These are phyloP conservation scores for Phytophthora megakarya DNA, from an alignment of 352 stramenopile species.

Conservation along the genomic window DNA sequence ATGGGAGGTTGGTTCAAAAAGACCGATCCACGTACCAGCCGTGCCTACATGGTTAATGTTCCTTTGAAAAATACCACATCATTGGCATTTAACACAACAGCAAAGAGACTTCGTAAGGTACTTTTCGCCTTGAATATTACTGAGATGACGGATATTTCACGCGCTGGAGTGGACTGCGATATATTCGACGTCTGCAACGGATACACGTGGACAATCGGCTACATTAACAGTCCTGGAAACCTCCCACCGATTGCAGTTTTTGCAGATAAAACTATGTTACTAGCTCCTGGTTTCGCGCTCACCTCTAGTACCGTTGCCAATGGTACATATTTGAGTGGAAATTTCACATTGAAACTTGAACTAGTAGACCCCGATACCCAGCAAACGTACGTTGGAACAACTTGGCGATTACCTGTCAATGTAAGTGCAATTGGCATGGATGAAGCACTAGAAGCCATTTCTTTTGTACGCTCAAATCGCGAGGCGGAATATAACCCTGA, in stretches of 20 bases:
- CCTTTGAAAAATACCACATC: conserved; percentile 47
- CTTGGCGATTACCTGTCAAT: conserved; percentile 75
- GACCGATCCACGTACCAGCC: conserved; percentile 39
- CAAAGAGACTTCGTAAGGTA: conserved; percentile 32
- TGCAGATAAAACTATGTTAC: conserved; percentile 37
- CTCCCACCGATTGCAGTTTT: conserved; percentile 62
- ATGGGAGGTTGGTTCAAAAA: conserved; percentile 71
- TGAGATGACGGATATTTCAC: conserved; percentile 41
- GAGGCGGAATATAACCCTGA: conserved; percentile 65
- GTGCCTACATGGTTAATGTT: conserved; percentile 51
- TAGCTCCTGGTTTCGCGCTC: conserved; percentile 32
- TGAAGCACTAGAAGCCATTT: conserved; percentile 68
- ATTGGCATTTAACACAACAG: conserved; percentile 48
- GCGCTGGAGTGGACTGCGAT: conserved; percentile 55
- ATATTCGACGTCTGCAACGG: conserved; percentile 63
- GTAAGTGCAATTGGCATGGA: conserved; percentile 75
- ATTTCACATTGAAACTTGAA: conserved; percentile 60
- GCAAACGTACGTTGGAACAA: conserved; percentile 42
- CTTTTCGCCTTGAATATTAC: conserved; percentile 51
- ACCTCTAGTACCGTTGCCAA: conserved; percentile 57
- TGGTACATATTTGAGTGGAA: conserved; percentile 72
- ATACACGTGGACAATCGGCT: conserved; percentile 75
- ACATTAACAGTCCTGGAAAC: conserved; percentile 63
- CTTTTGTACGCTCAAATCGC: conserved; percentile 71
- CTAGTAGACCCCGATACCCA: conserved; percentile 54